phyloP scores from a whole-genome alignment of 2,329 filamentous ascomycete genomes.

The Fusarium tanahbumbuense region DNA sequence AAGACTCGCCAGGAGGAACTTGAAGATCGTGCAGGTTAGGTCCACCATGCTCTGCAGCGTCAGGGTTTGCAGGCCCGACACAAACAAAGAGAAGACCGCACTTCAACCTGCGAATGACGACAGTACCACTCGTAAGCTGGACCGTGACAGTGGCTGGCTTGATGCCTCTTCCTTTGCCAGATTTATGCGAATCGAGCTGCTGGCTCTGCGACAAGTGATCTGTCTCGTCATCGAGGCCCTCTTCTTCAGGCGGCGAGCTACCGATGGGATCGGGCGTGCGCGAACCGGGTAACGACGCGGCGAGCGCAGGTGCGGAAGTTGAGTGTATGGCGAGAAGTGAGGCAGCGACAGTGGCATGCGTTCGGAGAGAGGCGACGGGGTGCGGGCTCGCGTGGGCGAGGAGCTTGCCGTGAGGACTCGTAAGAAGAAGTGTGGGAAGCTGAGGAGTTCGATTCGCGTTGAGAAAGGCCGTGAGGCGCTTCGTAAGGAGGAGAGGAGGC shows the following conservation, averaged over 20 bases:
- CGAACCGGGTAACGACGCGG: slow-evolving; percentile 56
- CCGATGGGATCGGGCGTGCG: slow-evolving; percentile 45
- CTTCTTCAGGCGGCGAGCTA: slow-evolving; percentile 42
- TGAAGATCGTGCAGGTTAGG: slow-evolving; percentile 35
- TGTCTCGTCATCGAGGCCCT: slow-evolving; percentile 45
- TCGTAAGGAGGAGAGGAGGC: slow-evolving; percentile 72
- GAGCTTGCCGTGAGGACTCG: slow-evolving; percentile 70
- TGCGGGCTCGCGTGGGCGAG: slow-evolving; percentile 70
- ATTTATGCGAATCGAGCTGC: slow-evolving; percentile 37
- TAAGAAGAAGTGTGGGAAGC: slow-evolving; percentile 70
- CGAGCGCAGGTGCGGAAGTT: slow-evolving; percentile 55
- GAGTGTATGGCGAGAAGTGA: slow-evolving; percentile 71
- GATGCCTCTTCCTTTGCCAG: slow-evolving; percentile 38
- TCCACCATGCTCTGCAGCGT: slow-evolving; percentile 36
- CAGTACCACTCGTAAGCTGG: slow-evolving; percentile 68
- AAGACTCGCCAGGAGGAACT: slow-evolving; percentile 47
- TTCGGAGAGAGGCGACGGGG: slow-evolving; percentile 68
- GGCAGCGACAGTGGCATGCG: slow-evolving; percentile 72
- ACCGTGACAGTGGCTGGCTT: slow-evolving; percentile 64
- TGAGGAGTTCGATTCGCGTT: slow-evolving; percentile 66
- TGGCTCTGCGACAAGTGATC: slow-evolving; percentile 43
- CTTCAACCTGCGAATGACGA: slow-evolving; percentile 67
- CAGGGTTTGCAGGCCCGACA: slow-evolving; percentile 61
- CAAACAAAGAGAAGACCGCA: slow-evolving; percentile 73
- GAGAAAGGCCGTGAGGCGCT: slow-evolving; percentile 72